A percentile compares a stretch with the other conserved stretches of the same genome.
These are phyloP conservation scores for Sicyos edulis DNA, from an alignment of 306 rosid species.

Conservation along the genomic window DNA sequence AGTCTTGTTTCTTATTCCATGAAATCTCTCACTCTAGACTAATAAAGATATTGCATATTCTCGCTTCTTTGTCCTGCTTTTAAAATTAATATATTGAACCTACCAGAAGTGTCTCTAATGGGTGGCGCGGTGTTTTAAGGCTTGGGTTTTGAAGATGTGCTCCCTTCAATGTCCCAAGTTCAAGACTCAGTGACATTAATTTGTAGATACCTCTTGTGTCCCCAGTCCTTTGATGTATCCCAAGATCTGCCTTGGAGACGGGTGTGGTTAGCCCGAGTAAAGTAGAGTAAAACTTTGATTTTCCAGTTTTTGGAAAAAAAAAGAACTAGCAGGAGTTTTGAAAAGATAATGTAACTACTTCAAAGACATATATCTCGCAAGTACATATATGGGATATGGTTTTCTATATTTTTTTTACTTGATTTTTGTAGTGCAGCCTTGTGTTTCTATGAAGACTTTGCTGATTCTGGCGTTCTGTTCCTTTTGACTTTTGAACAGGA, in stretches of 20 bases:
- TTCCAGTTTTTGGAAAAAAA: no score
- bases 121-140: no score
- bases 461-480: background rate
- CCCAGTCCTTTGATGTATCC: no score
- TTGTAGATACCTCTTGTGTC: no score
- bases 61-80: background rate
- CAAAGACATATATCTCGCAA: background rate
- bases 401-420: background rate
- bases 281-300: no score
- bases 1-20: background rate
- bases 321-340: background rate
- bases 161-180: no score
- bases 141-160: no score
- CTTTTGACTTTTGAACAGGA: slow-evolving; percentile 9
- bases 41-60: background rate
- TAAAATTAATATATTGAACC: no score
- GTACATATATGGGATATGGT: background rate
- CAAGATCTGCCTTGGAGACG: no score
- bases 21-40: background rate
- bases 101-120: no score
- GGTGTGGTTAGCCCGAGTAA: no score
- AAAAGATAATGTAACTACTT: background rate
- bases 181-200: no score
- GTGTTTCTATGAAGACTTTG: background rate
- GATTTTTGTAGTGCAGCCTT: background rate